A percentile compares a stretch with the other conserved stretches of the same genome.
These are phyloP conservation scores for Fusarium sp. DNA, from an alignment of 2,329 filamentous ascomycete genomes.

Conservation along the genomic window DNA sequence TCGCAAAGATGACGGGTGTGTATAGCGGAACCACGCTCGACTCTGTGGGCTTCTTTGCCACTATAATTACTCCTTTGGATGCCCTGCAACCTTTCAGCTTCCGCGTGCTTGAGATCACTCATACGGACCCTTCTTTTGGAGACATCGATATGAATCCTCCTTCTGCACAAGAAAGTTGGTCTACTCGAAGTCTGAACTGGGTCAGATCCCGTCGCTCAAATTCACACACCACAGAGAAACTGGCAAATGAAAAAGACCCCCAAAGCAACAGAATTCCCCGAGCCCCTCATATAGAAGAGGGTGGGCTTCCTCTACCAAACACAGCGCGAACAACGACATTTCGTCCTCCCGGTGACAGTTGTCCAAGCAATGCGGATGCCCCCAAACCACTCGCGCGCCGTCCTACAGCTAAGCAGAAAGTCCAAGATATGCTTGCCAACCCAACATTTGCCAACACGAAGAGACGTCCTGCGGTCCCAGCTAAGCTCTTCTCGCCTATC, in stretches of 20 bases:
- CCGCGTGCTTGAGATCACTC: conserved; percentile 59
- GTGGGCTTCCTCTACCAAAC: conserved; percentile 13
- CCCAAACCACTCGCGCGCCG: conserved; percentile 41
- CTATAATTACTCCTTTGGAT: conserved; percentile 67
- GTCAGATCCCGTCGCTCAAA: conserved; percentile 10
- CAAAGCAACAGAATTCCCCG: conserved; percentile 11
- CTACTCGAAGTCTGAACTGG: conserved; percentile 20
- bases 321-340: conserved; percentile 16
- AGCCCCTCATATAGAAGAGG: conserved; percentile 25
- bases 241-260: not conserved
- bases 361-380: not conserved
- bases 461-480: conserved; percentile 59
- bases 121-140: conserved; percentile 47
- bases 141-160: conserved; percentile 13
- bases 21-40: conserved; percentile 65
- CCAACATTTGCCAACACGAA: conserved; percentile 52
- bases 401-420: conserved; percentile 52
- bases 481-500: conserved; percentile 61
- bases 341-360: not conserved
- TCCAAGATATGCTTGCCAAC: conserved; percentile 57
- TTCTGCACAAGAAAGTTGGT: conserved; percentile 8
- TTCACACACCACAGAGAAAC: not conserved
- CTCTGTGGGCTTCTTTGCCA: conserved; percentile 70
- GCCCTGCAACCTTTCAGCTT: conserved; percentile 60
- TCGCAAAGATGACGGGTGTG: conserved; percentile 67